phyloP scores from a whole-genome alignment of 2,329 filamentous ascomycete species.

The Ascochyta fabae region DNA sequence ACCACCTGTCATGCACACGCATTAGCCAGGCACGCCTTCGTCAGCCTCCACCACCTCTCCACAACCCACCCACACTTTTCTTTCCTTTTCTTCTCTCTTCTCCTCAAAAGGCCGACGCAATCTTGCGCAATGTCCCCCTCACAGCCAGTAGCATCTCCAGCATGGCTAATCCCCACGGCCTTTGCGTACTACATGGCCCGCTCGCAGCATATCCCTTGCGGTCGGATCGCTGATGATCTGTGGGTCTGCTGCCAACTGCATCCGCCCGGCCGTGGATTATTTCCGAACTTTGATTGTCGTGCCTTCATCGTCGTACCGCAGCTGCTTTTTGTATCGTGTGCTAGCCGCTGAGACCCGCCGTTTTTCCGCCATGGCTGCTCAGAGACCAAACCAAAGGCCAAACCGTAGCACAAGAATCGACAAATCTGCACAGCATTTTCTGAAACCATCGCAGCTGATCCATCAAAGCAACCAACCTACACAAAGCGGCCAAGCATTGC shows the following conservation, averaged over 20 bases:
- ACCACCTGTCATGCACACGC: constrained; percentile 10
- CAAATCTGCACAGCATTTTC: neutral
- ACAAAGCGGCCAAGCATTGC: constrained; percentile 8
- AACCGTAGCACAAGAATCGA: constrained; percentile 3
- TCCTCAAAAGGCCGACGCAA: constrained; percentile 1
- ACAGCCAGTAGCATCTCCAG: constrained; percentile 1
- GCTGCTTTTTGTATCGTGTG: constrained; percentile 9
- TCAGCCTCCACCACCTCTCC: constrained; percentile 12
- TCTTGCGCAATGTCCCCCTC: constrained; percentile 2
- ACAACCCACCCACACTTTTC: constrained; percentile 1
- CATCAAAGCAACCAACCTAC: neutral
- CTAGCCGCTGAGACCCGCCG: constrained; percentile 4
- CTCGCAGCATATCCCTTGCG: constrained; percentile 10
- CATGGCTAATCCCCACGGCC: neutral
- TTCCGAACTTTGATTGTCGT: constrained; percentile 2
- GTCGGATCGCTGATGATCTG: constrained; percentile 12
- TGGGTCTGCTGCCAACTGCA: constrained; percentile 14
- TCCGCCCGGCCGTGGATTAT: constrained; percentile 5
- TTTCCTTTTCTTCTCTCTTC: neutral
- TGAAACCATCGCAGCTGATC: neutral
- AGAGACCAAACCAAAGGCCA: neutral
- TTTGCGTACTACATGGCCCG: constrained; percentile 2
- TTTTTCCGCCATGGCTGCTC: neutral
- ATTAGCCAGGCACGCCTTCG: constrained; percentile 15
- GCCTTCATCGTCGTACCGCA: constrained; percentile 2